These are phyloP conservation scores for Quercus berberidifolia DNA, from an alignment of 306 rosid genomes.

Conservation along the genomic window DNA sequence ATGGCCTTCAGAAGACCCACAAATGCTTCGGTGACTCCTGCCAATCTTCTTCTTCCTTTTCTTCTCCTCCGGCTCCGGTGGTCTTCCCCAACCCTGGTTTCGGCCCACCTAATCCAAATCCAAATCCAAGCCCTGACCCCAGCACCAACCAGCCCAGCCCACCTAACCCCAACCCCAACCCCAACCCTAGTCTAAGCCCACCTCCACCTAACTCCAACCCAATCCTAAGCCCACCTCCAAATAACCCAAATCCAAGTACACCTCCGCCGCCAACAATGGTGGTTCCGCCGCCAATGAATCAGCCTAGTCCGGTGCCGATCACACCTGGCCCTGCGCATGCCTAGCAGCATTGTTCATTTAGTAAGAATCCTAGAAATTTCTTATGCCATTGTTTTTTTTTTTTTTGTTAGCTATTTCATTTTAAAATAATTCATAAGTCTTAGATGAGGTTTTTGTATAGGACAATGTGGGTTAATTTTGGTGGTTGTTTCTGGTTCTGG, in stretches of 20 bases:
- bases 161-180: conserved; percentile 12
- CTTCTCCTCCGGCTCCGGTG: conserved; percentile 42
- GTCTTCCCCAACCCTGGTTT: conserved; percentile 47
- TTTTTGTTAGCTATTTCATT: background rate
- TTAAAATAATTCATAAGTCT: background rate
- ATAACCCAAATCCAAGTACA: conserved; percentile 17
- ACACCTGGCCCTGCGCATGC: conserved; percentile 58
- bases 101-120: conserved; percentile 14
- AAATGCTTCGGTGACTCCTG: conserved; percentile 60
- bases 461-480: background rate
- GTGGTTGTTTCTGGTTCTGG: background rate
- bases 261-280: conserved; percentile 27
- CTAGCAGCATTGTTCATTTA: conserved; percentile 22
- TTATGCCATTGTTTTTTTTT: background rate
- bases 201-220: conserved; percentile 8
- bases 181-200: conserved; percentile 4
- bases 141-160: conserved; percentile 37
- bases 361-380: conserved; percentile 1
- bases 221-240: conserved; percentile 22
- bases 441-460: background rate
- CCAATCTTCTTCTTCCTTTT: background rate
- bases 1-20: conserved; percentile 32
- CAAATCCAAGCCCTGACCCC: conserved; percentile 6
- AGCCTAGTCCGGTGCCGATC: conserved; percentile 40
- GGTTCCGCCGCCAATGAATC: conserved; percentile 38